A percentile compares a stretch with the other conserved stretches of the same genome.
These are phyloP conservation scores for Acanthamoeba triangularis DNA, from an alignment of 208 protist species.

Conservation along the genomic window DNA sequence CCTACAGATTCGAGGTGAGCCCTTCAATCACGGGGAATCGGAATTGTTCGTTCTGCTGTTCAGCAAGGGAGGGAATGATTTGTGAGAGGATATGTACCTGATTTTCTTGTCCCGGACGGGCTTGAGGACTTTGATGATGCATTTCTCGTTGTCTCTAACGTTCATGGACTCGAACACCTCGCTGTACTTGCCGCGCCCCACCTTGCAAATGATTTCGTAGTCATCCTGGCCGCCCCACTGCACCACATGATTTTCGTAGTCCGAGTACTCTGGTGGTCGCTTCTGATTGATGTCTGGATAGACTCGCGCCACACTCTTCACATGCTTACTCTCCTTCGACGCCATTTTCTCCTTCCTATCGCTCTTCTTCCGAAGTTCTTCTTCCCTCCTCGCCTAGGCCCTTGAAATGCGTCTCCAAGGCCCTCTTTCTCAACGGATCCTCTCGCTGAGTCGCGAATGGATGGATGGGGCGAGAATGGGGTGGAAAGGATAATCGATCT, in stretches of 20 bases:
- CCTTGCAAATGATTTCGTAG: conserved; percentile 98
- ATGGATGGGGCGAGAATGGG: too few species aligned
- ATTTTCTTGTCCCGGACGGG: conserved; percentile 90
- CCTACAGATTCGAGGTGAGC: neutral
- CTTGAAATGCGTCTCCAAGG: too few species aligned
- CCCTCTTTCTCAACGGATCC: too few species aligned
- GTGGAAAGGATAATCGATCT: too few species aligned
- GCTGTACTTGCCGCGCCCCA: conserved; percentile 99
- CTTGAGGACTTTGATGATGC: conserved; percentile 96
- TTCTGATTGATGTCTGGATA: conserved; percentile 92
- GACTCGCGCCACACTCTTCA: conserved; percentile 73
- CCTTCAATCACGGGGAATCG: neutral
- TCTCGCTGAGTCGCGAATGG: too few species aligned
- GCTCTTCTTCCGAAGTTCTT: neutral
- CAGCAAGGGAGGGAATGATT: neutral
- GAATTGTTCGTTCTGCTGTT: neutral
- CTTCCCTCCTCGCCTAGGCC: too few species aligned
- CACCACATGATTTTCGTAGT: conserved; percentile 96
- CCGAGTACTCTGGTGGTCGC: conserved; percentile 96
- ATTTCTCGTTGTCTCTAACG: conserved; percentile 93
- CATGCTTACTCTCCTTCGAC: conserved; percentile 65
- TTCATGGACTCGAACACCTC: conserved; percentile 99
- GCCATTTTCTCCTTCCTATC: neutral
- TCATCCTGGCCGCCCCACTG: conserved; percentile 95
- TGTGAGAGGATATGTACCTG: neutral